phyloP scores from a whole-genome alignment of 495 filamentous ascomycete species.

The Ramalina peruviana region DNA sequence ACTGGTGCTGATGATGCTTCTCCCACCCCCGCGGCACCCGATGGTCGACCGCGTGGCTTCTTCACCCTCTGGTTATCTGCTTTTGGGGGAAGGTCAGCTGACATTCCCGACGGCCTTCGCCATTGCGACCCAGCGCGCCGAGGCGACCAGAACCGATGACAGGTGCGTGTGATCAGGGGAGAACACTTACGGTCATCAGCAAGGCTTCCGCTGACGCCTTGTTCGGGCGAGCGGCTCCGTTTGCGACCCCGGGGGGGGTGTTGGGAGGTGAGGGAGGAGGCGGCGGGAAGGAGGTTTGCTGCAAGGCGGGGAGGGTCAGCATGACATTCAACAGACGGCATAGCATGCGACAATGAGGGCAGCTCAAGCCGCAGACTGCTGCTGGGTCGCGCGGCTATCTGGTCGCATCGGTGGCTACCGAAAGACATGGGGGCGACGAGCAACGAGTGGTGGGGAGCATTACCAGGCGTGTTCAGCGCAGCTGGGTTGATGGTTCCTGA shows the following conservation, averaged over 20 bases:
- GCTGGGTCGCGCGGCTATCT: constrained; percentile 6
- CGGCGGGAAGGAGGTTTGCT: constrained; percentile 31
- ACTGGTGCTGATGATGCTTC: constrained; percentile 29
- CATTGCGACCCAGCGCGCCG: too few relatives aligned
- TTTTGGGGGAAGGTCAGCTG: constrained; percentile 6
- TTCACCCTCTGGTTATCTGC: constrained; percentile 62
- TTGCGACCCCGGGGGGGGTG: constrained; percentile 66
- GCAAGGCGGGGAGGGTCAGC: constrained; percentile 19
- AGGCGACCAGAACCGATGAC: too few relatives aligned
- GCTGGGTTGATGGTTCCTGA: constrained; percentile 73
- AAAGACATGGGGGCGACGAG: constrained; percentile 6
- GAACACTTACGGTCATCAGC: constrained; percentile 72
- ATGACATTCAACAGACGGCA: not conserved
- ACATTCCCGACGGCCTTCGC: not conserved
- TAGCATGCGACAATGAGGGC: not conserved
- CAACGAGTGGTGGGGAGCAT: constrained; percentile 10
- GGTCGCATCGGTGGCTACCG: constrained; percentile 3
- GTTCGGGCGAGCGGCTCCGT: constrained; percentile 83
- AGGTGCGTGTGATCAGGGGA: too few relatives aligned
- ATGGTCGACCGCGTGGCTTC: constrained; percentile 69
- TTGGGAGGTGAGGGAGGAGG: constrained; percentile 33
- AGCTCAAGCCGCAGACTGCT: not conserved
- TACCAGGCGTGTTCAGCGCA: constrained; percentile 52
- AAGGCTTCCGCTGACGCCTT: constrained; percentile 45
- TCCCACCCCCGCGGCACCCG: constrained; percentile 47